phyloP scores from a whole-genome alignment of 768 basidiomycete species.

The Tulasnella sp. region DNA sequence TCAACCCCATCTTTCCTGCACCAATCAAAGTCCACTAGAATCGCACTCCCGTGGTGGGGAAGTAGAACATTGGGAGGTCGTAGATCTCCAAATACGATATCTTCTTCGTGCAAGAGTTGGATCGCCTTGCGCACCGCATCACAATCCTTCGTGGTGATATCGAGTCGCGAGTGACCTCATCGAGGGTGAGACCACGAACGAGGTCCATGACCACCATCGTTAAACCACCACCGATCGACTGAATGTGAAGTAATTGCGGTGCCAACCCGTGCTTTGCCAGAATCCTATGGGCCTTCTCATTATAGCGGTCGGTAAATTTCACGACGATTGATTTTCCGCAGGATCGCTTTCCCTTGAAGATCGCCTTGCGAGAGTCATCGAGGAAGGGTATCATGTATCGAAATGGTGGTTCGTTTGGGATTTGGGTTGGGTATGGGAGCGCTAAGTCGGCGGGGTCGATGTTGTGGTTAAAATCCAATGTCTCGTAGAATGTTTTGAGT shows the following conservation, averaged over 20 bases:
- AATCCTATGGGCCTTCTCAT: neutral
- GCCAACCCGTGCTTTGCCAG: neutral
- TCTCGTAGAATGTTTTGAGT: neutral
- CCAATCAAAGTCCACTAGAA: neutral
- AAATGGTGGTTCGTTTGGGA: neutral
- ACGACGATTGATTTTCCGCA: neutral
- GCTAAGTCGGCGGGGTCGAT: neutral
- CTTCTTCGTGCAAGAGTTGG: neutral
- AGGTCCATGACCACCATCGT: neutral
- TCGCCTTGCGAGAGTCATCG: too few species aligned
- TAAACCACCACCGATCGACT: neutral
- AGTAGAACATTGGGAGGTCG: neutral
- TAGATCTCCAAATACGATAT: neutral
- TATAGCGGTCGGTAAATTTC: neutral
- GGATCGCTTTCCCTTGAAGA: neutral
- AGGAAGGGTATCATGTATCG: neutral
- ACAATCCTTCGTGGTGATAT: neutral
- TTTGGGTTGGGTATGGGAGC: neutral
- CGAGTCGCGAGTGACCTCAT: neutral
- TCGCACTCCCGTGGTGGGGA: neutral
- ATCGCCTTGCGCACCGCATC: neutral
- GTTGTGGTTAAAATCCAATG: neutral
- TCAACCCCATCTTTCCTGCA: neutral
- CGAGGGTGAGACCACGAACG: neutral
- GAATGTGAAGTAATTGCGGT: neutral